A percentile compares a stretch with the other conserved stretches of the same genome.
phyloP scores from a whole-genome alignment of 2,329 filamentous ascomycete species.

The Graphiopsis chlorocephala region DNA sequence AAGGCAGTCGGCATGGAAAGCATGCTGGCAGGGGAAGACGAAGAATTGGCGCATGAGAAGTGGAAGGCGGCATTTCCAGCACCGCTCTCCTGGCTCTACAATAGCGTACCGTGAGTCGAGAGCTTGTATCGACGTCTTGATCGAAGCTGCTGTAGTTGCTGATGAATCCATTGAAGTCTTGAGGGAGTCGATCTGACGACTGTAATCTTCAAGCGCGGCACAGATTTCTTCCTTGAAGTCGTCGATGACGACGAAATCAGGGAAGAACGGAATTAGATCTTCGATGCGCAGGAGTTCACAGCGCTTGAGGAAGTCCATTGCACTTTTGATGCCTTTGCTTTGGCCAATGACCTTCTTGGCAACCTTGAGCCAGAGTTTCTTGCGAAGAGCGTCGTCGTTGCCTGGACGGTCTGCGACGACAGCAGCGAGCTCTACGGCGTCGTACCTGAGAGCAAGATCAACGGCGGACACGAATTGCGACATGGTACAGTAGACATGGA shows the following conservation, averaged over 20 bases:
- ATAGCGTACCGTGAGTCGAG: conserved; percentile 91
- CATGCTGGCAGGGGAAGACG: conserved; percentile 96
- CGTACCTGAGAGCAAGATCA: conserved; percentile 83
- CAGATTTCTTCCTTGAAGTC: conserved; percentile 99
- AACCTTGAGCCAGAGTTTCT: conserved; percentile 92
- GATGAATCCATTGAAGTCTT: conserved; percentile 96
- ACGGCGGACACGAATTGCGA: conserved; percentile 91
- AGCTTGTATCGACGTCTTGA: conserved; percentile 81
- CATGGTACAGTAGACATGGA: conserved; percentile 97
- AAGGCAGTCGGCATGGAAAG: conserved; percentile 93
- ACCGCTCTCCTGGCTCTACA: conserved; percentile 92
- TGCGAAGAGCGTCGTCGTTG: conserved; percentile 71
- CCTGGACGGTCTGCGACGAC: conserved; percentile 84
- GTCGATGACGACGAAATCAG: conserved; percentile 96
- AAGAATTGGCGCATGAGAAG: conserved; percentile 91
- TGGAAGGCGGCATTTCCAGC: conserved; percentile 82
- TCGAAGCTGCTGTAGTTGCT: conserved; percentile 81
- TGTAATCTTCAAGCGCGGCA: conserved; percentile 87
- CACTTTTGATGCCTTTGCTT: conserved; percentile 76
- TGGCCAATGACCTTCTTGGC: conserved; percentile 90
- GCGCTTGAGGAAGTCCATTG: conserved; percentile 87
- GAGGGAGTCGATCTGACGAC: conserved; percentile 80
- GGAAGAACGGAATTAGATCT: conserved; percentile 96
- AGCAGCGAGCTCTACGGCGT: conserved; percentile 84
- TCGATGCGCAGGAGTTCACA: conserved; percentile 93